Percentiles rank a stretch among this genome's conserved stretches.
Conservation (phyloP, 2,329 filamentous ascomycete genomes). For the Fusarium goolgardi region DNA sequence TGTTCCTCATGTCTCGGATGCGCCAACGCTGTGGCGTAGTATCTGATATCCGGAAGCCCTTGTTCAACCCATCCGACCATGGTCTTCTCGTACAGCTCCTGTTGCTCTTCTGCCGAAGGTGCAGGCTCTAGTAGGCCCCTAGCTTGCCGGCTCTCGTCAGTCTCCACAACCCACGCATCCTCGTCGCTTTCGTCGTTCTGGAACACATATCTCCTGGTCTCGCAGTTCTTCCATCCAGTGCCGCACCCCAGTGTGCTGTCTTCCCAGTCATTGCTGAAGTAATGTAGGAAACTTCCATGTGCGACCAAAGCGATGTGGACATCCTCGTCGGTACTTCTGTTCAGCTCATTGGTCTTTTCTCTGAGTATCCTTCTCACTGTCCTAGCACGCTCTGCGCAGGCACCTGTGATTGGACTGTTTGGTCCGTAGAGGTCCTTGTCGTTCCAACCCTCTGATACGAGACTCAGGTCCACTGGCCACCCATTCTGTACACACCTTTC, state of each 20-base stretch:
- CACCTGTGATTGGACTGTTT: constrained; percentile 32
- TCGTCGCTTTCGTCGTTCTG: constrained; percentile 23
- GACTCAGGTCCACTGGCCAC: constrained; percentile 32
- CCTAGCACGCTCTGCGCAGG: constrained; percentile 24
- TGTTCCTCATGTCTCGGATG: constrained; percentile 7
- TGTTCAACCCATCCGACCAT: constrained; percentile 35
- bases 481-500: background rate
- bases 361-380: constrained; percentile 30
- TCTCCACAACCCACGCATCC: constrained; percentile 35
- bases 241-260: constrained; percentile 15
- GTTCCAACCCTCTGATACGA: constrained; percentile 23
- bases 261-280: constrained; percentile 39
- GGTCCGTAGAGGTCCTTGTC: constrained; percentile 32
- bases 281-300: constrained; percentile 37
- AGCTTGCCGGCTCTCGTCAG: constrained; percentile 20
- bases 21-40: constrained; percentile 20
- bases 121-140: constrained; percentile 22
- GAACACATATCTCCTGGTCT: constrained; percentile 33
- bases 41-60: constrained; percentile 31
- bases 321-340: constrained; percentile 10
- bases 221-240: constrained; percentile 35
- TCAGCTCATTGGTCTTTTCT: constrained; percentile 16
- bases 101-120: constrained; percentile 24
- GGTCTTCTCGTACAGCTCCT: constrained; percentile 20
- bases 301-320: constrained; percentile 35